phyloP scores from a whole-genome alignment of 1,284 basidiomycete genomes.

The Cryptococcus sp. region DNA sequence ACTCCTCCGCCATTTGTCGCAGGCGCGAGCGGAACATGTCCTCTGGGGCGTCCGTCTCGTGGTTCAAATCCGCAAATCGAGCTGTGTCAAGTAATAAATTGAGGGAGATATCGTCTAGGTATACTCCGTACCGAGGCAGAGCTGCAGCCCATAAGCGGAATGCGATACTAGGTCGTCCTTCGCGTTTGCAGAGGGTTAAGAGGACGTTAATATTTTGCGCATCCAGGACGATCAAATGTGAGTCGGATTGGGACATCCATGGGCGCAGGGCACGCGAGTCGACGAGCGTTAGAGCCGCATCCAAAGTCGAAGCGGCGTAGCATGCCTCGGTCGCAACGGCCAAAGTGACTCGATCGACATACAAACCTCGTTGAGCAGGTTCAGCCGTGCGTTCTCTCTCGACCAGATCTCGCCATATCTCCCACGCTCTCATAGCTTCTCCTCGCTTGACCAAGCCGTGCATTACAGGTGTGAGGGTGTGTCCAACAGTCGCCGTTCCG shows the following conservation, averaged over 20 bases:
- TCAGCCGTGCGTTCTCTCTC: conserved; percentile 9
- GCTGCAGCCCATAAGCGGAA: conserved; percentile 40
- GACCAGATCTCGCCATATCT: conserved; percentile 28
- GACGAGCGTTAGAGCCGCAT: conserved; percentile 30
- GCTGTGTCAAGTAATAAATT: conserved; percentile 35
- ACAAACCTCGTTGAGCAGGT: conserved; percentile 4
- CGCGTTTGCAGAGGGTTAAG: conserved; percentile 23
- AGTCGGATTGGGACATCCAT: conserved; percentile 4
- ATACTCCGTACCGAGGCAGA: conserved; percentile 39
- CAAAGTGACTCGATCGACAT: conserved; percentile 33
- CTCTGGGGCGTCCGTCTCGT: conserved; percentile 8
- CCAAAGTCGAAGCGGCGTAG: conserved; percentile 13
- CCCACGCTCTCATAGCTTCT: conserved; percentile 19
- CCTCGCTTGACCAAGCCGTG: conserved; percentile 26
- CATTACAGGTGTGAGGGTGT: conserved; percentile 35
- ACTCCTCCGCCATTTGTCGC: conserved; percentile 27
- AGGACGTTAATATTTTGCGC: conserved; percentile 37
- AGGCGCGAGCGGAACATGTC: conserved; percentile 26
- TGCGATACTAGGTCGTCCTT: conserved; percentile 25
- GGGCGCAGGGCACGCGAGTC: conserved; percentile 31
- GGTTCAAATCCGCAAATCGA: conserved; percentile 15
- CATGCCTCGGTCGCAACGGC: conserved; percentile 31
- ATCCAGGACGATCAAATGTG: conserved; percentile 28
- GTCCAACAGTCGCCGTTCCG: conserved; percentile 6
- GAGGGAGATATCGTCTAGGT: conserved; percentile 34